Evolutionary conservation across 2,329 filamentous ascomycete species (phyloP), one percentile per base, ranked within the genome.

Genomic region (Colletotrichum sp.): DNA sequence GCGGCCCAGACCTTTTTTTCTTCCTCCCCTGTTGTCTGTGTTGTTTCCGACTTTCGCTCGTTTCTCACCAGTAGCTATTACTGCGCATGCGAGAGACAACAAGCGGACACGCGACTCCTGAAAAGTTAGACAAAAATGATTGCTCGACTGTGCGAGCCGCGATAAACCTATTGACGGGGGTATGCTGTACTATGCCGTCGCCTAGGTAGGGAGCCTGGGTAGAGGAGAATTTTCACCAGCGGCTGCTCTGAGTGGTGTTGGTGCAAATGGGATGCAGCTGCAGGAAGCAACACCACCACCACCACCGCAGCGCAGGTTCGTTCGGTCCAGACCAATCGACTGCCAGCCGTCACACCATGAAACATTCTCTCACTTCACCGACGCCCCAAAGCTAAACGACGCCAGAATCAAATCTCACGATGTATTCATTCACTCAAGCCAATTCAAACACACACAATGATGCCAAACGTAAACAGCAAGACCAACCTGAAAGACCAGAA

Each of bases 201-300:
- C 18, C 32, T 16, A 30, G n/a, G 39, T 43, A 43, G 55, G 18
- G 26, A 39, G 43, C 32, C 32, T 34, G 32, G 43, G 43, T 48
- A 48, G 43, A 18, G 66, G 55, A 57, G 64, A 71, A 32, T 74
- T 76, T 76, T 74, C 43, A 39, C 4, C 59, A 28, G 16, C 26
- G 30, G 28, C 70, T 21, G 21, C 26, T 64, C 39, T 72, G 55
- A 67, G 69, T 72, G 73, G 63, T 70, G 43, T 74, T 71, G 68
- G 59, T 65, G 64, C 43, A 24, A 32, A 59, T 15, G 48, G 57
- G 52, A n/a, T 57, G 65, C 65, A 67, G 24, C 26, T 32, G 71
- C 57, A 73, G 65, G 65, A 55, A 18, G 43, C 65, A 43, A 61
- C 59, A 32, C 26, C 15, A 61, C 18, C 24, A 61, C 34, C 32